Evolutionary conservation across 768 basidiomycete genomes (phyloP), one percentile per base, ranked within the genome.

Genomic region (Boletus sensibilis): DNA sequence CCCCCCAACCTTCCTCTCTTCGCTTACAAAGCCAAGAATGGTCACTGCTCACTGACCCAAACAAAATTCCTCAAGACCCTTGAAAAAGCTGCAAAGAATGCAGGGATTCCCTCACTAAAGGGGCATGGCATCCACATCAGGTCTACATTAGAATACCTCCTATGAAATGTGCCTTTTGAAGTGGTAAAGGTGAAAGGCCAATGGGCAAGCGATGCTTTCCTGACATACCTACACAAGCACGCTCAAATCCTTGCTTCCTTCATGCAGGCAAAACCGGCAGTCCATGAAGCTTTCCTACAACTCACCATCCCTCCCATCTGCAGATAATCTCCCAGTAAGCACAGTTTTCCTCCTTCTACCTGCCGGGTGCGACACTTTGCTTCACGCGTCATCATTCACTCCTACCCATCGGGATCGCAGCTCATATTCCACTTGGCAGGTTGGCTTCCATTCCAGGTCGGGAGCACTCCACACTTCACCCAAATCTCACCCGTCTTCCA

Each of bases 201-300:
- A 0, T 79, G 76, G 78, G 54, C 59, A 0, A 72, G 74, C 41
- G 66, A 77, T 9, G 65, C 71, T 2, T 77, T 73, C 52, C 25
- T 58, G 0, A 3, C 61, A 0, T 75, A 75, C 52, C 65, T 73
- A 1, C 52, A 61, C 4, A 52, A 66, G 13, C 70, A 74, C 47
- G 61, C 66, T 0, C 53, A 63, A n/a, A 67, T 74, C 41, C 58
- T 73, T 33, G 71, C 67, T 0, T 68, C 68, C 0, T 72, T 71
- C 62, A 63, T 74, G n/a, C 69, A 73, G 31, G 62, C 45, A 3
- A 20, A 43, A 18, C 68, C 68, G 1, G 31, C 42, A 1, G 18
- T 68, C 4, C 57, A 59, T 27, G 38, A 37, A 6, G 14, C 29
- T 1, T 59, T 59, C 41, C 6, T 56, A 3, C 44, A 49, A 5